phyloP scores from a whole-genome alignment of 2,329 filamentous ascomycete genomes.

The Colletotrichum eleusines region DNA sequence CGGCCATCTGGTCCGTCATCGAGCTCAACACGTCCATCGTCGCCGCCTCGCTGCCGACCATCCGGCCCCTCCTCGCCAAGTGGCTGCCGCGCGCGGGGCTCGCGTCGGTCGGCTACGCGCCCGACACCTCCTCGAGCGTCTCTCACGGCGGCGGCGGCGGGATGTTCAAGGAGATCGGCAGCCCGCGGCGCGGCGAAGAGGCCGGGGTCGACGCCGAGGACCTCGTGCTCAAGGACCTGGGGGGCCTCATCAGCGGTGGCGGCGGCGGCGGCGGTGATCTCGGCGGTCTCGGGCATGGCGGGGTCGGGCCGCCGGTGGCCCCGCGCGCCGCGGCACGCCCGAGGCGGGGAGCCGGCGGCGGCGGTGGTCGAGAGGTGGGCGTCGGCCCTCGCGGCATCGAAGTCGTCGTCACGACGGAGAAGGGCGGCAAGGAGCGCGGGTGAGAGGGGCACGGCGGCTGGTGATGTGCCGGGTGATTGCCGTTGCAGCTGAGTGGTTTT shows the following conservation, averaged over 20 bases:
- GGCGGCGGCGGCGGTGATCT: not conserved
- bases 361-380: not conserved
- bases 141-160: not conserved
- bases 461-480: no score
- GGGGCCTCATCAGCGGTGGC: not conserved
- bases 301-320: slow-evolving; percentile 14
- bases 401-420: slow-evolving; percentile 26
- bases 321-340: slow-evolving; percentile 24
- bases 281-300: not conserved
- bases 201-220: slow-evolving; percentile 45
- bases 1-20: slow-evolving; percentile 52
- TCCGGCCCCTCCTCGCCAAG: slow-evolving; percentile 47
- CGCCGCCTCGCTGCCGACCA: slow-evolving; percentile 53
- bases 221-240: slow-evolving; percentile 44
- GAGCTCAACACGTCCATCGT: slow-evolving; percentile 56
- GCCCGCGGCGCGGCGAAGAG: slow-evolving; percentile 22
- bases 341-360: not conserved
- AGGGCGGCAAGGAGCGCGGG: not conserved
- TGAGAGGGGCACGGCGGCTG: not conserved
- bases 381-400: not conserved
- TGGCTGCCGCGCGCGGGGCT: slow-evolving; percentile 43
- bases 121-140: slow-evolving; percentile 18
- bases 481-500: no score
- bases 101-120: slow-evolving; percentile 43
- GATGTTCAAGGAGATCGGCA: slow-evolving; percentile 37